Conservation (phyloP, 2,329 filamentous ascomycete genomes). For the Colletotrichum sp. region DNA sequence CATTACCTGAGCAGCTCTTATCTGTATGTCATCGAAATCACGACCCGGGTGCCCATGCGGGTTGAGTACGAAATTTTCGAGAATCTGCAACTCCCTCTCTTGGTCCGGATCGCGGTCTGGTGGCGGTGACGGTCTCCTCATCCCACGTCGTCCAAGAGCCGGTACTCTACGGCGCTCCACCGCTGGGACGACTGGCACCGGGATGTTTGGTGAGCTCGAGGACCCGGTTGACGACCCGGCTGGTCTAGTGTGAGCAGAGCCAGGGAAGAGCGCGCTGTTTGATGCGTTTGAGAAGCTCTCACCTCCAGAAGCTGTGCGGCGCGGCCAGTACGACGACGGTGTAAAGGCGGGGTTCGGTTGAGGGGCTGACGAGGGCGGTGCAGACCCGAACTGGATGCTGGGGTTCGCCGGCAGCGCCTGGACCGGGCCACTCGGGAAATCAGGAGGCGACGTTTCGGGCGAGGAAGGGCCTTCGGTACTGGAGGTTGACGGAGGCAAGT, state of each 20-base stretch:
- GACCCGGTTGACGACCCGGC: background rate
- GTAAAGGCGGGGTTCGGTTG: background rate
- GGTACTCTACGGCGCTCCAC: background rate
- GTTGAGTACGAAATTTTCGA: conserved; percentile 13
- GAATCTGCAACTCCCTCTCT: conserved; percentile 6
- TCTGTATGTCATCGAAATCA: conserved; percentile 33
- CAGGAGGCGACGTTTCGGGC: background rate
- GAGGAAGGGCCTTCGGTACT: background rate
- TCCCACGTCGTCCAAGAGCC: background rate
- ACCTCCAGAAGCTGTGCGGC: background rate
- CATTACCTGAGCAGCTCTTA: conserved; percentile 49
- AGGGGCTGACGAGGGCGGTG: conserved; percentile 6
- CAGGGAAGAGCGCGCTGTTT: background rate
- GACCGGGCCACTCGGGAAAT: background rate
- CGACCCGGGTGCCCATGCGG: background rate
- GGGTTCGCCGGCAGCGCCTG: background rate
- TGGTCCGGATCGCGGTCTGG: conserved; percentile 1
- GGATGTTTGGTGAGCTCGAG: background rate
- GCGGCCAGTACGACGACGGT: background rate
- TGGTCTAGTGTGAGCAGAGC: background rate
- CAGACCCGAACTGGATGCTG: conserved; percentile 21
- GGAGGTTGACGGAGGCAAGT: background rate
- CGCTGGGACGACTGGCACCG: background rate
- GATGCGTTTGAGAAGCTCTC: background rate
- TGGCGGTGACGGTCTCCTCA: conserved; percentile 6